Base-by-base conservation (phyloP, 1,139 yeast species). In the Magnusiomyces fungicola region DNA sequence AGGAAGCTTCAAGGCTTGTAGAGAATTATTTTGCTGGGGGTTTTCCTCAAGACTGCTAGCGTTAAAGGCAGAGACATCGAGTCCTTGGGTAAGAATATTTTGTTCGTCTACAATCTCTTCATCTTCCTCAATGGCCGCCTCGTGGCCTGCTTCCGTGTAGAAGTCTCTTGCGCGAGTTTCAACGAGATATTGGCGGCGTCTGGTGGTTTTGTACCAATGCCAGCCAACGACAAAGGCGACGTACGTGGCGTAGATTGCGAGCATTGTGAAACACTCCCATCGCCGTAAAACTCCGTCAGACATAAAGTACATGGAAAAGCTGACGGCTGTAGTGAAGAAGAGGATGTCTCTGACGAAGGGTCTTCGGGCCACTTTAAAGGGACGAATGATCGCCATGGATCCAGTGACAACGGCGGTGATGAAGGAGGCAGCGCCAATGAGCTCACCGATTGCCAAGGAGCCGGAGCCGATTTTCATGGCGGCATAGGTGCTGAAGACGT, bases 381-480 rank as follows among this genome's bases (percentile, higher is more conserved):
- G 92, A 44, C 74, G 71, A 0, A 81, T 67, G 1, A 87, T 67
- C 0, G 86, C 86, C 79, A 87, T 81, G 1, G 81, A 66, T 0
- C 96, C 96, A 23, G 84, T 73, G 2, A 87, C 88, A 2, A 83
- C 80, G 3, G 90, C 78, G 12, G 82, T 72, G n/a, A 85, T 81
- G 58, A 88, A 83, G 36, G 81, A 74, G 0, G 92, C 86, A 2
- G 96, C 90, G 0, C 98, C 97, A 32, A 88, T 67, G 37, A 90
- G 70, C 64, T 90, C 97, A 1, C 97, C 94, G 3, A 92, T 69
- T 0, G 97, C 97, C 62, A 92, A 69, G 2, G 88, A 75, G 0
- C 84, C 80, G 3, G 85, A 78, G 18, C 79, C 82, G 2, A 79
- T 67, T 38, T 73, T 72, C 78, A 89, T 78, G 4, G 96, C 96